These are phyloP conservation scores for Coccomyxa sp. DNA, from an alignment of 139 green algal genomes.

Conservation along the genomic window DNA sequence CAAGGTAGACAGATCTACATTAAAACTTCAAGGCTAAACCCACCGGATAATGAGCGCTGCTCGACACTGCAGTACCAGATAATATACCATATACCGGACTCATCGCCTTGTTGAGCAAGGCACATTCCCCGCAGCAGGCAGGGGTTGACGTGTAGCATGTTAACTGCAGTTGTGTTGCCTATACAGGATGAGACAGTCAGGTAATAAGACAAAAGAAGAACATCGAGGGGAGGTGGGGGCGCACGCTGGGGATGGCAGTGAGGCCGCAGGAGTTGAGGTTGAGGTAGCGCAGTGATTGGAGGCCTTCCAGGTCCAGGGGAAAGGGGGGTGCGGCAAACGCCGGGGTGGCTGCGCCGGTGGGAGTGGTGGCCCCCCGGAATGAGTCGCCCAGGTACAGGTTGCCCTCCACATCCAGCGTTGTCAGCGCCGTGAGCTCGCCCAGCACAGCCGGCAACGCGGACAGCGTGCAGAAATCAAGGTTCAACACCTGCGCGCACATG, in stretches of 20 bases:
- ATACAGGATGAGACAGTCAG: too few species aligned
- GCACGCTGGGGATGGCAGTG: constrained; percentile 11
- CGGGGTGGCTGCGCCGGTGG: background rate
- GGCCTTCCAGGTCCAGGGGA: constrained; percentile 10
- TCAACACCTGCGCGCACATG: constrained; percentile 14
- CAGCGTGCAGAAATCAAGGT: constrained; percentile 29
- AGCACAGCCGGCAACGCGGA: constrained; percentile 16
- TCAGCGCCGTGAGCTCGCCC: constrained; percentile 21
- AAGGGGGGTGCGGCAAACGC: constrained; percentile 2
- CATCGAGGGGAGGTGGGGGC: background rate
- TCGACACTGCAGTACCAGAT: too few species aligned
- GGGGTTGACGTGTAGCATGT: too few species aligned
- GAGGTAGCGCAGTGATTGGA: constrained; percentile 18
- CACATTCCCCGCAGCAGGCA: too few species aligned
- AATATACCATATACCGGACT: too few species aligned
- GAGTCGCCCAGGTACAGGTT: constrained; percentile 24
- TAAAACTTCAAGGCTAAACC: too few species aligned
- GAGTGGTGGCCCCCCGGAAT: constrained; percentile 3
- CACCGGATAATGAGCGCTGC: too few species aligned
- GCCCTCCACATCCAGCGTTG: constrained; percentile 30
- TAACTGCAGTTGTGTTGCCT: too few species aligned
- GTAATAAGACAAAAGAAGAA: too few species aligned
- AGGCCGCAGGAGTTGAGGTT: constrained; percentile 33
- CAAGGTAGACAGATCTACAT: too few species aligned
- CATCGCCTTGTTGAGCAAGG: too few species aligned